Base-by-base conservation (phyloP, 2,329 filamentous ascomycete species). In the Chrysosporium keratinophilum region DNA sequence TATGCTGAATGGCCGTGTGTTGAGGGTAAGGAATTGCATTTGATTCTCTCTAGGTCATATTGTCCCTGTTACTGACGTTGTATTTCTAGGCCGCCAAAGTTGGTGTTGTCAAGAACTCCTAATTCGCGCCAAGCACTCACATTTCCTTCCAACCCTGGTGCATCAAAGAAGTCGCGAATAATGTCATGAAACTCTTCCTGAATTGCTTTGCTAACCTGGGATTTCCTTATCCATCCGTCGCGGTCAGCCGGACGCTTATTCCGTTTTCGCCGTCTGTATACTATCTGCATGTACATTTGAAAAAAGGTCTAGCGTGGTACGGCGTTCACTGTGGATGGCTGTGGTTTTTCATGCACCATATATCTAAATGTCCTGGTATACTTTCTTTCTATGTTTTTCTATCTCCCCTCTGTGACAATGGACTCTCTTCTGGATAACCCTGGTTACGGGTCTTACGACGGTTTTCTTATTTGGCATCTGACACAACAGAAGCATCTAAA, bases 31-130 rank as follows among this genome's bases (percentile, higher is more conserved):
- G 67, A 50, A 15, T 42, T 42, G 3, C n/a, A 37, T 46, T 34
- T 5, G 40, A 35, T 31, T 17, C 19, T n/a, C 6, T 34, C 5
- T 9, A 3, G 5, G 10, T 19, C 6, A n/a, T 20, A 28, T 28
- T 7, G 7, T 14, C 15, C 40, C 12, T 55, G 42, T 54, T 55
- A 53, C 56, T 62, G 50, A 58, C 52, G 50, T 34, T 41, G 28
- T n/a, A 15, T 44, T 49, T 56, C 31, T 54, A 75, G 71, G 88
- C 91, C 59, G 88, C 91, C 67, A 95, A 97, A 80, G 91, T 97
- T 59, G 90, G 91, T 67, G 89, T 96, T 55, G 90, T 95, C 60
- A 95, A 93, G 80, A 95, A 93, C 75, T 63, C 66, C 51, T 76
- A 69, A 69, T 49, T 45, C 3, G 12, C 28, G 14, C 23, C 14